Percentiles rank a stretch among this genome's conserved stretches.
Conservation (phyloP, 1,284 basidiomycete genomes). For the Singerocomus rubriflavus region DNA sequence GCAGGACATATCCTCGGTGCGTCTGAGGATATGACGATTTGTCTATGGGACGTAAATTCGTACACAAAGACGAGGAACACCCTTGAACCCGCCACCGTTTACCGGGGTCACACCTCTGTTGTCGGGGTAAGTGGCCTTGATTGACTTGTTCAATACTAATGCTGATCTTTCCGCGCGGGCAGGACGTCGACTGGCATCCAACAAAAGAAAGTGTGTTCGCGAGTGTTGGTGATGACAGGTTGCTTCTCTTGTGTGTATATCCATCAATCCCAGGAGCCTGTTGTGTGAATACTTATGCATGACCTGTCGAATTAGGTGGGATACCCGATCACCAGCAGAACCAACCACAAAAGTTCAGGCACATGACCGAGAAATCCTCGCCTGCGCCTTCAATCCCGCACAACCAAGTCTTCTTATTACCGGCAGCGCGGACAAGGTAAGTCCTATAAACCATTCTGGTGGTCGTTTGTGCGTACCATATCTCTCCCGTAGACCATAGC, state of each 20-base stretch:
- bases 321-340: slow-evolving; percentile 74
- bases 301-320: slow-evolving; percentile 68
- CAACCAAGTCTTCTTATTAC: slow-evolving; percentile 86
- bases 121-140: slow-evolving; percentile 68
- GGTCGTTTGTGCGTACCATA: neutral
- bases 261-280: slow-evolving; percentile 5
- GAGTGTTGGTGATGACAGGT: slow-evolving; percentile 96
- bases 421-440: slow-evolving; percentile 90
- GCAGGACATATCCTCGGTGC: slow-evolving; percentile 87
- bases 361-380: slow-evolving; percentile 88
- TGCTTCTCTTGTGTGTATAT: slow-evolving; percentile 77
- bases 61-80: slow-evolving; percentile 81
- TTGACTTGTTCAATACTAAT: neutral
- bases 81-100: slow-evolving; percentile 81
- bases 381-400: slow-evolving; percentile 87
- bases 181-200: slow-evolving; percentile 98
- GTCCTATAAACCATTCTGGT: neutral
- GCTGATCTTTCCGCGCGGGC: slow-evolving; percentile 14
- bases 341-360: slow-evolving; percentile 78
- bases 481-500: slow-evolving; percentile 69
- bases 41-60: slow-evolving; percentile 93
- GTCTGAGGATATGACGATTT: slow-evolving; percentile 95
- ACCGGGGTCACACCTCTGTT: slow-evolving; percentile 84
- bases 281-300: slow-evolving; percentile 11
- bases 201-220: slow-evolving; percentile 85